phyloP scores from a whole-genome alignment of 495 filamentous ascomycete species.

The Xylaria nigripes region DNA sequence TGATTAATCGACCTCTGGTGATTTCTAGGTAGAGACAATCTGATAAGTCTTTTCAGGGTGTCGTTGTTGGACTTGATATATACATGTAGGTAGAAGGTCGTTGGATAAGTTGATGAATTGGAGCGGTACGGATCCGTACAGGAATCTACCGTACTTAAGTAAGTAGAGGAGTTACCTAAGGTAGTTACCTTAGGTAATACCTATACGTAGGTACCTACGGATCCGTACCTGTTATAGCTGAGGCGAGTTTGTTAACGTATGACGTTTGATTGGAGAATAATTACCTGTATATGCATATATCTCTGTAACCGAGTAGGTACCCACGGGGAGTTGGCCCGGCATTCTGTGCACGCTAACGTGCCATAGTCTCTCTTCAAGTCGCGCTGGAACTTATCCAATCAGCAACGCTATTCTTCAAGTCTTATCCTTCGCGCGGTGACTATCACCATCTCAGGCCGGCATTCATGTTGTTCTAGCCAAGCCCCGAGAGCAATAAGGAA shows the following conservation, averaged over 20 bases:
- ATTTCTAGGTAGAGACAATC: not conserved
- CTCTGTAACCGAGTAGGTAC: no score
- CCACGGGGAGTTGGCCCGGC: no score
- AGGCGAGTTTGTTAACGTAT: no score
- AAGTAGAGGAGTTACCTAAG: no score
- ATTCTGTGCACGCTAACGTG: not conserved
- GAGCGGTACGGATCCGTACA: no score
- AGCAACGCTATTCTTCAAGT: not conserved
- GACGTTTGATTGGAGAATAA: no score
- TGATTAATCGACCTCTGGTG: not conserved
- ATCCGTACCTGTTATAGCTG: no score
- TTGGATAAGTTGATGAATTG: not conserved
- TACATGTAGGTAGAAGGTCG: not conserved
- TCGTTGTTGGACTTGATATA: not conserved
- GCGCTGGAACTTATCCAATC: not conserved
- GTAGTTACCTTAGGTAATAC: no score
- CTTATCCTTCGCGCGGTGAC: not conserved
- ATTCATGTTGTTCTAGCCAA: not conserved
- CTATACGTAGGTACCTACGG: no score
- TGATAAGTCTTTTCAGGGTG: not conserved
- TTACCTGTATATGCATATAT: no score
- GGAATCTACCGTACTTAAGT: no score
- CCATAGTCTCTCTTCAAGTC: not conserved
- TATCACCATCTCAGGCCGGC: not conserved
- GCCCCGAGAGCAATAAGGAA: not conserved